Evolutionary conservation across 2,329 filamentous ascomycete genomes (phyloP), one percentile per base, ranked within the genome.

Genomic region (Lachnum nothofagi): DNA sequence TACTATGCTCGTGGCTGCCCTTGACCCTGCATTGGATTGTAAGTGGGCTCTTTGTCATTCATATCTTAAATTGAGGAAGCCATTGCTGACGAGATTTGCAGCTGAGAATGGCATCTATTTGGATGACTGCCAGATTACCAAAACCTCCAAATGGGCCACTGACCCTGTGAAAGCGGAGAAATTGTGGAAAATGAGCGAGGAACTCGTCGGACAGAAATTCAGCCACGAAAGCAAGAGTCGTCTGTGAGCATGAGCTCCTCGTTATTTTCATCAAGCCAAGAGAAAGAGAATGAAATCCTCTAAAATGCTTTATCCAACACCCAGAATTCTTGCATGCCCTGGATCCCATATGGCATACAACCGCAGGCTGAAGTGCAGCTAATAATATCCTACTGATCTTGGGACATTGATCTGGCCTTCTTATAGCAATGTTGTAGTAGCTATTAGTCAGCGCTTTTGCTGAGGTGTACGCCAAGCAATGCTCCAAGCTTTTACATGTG

Each of bases 121-220:
- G 8, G 50, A 51, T 41, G 52, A 58, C 46, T 58, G 54, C 23
- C 44, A 52, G 20, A 17, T 53, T 8, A 48, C 24, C 14, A 29
- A 41, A 41, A 39, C 53, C 23, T 33, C 53, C 12, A 49, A 34
- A 39, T 58, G 53, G 53, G 54, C 51, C 14, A 25, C 38, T 22
- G 51, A 54, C 37, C 4, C 38, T 16, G 49, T 24, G 27, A 56
- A 53, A 22, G 54, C 56, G 1, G 53, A 53, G 39, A 55, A 44
- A 16, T 44, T 59, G 2, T 59, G 56, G 52, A 44, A 33, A n/a
- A 2, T 57, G 25, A 56, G 54, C 42, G 54, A 56, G 45, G 37
- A 52, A 12, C 42, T 58, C 31, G 48, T 54, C 2, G 48, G 48
- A 2, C 52, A 57, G 34, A 44, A 42, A 7, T 46, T 51, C 12